Base-by-base conservation (phyloP, 257 asterid species). In the Primulina tabacum region DNA sequence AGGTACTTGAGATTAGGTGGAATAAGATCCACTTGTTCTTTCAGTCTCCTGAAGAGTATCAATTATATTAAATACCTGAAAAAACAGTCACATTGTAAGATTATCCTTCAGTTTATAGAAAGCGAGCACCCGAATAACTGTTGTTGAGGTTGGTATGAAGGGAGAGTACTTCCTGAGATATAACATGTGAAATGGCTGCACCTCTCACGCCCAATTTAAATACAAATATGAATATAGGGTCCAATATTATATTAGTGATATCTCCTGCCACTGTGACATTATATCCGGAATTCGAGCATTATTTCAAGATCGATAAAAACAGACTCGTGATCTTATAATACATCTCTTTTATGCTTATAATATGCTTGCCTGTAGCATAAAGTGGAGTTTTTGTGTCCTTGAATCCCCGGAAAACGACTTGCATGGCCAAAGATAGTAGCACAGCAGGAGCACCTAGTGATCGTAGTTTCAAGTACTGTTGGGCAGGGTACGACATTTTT, bases 401-500 rank as follows among this genome's bases (percentile, higher is more conserved):
- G 38, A 87, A 65, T 58, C 96, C 96, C 28, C 95, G 89, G 73
- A 87, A 90, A 1, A 90, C 95, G 16, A 95, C 96, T 77, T 90
- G 95, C 95, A 83, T 86, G 16, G 96, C 88, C 77, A 90, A 70
- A 0, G 97, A 90, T 47, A 90, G 74, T 33, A 88, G 92, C 75
- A 88, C 89, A 4, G 97, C 93, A 0, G 97, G 95, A 6, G 97
- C 89, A 0, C 97, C 95, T 4, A 90, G 81, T 66, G 97, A 86
- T 64, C 97, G 77, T 30, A 88, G 81, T 57, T 71, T 81, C 69
- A 90, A 80, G 78, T 90, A 90, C 74, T 83, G 77, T 55, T 80
- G 70, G 5, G 97, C 92, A 1, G 91, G 97, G 69, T 56, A 34
- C 59, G 69, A 76, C 92, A 89, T 89, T 26, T 74, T 50, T 2